These are phyloP conservation scores for Chlamydomonas sphaeroides DNA, from an alignment of 139 green algal genomes.

Conservation along the genomic window DNA sequence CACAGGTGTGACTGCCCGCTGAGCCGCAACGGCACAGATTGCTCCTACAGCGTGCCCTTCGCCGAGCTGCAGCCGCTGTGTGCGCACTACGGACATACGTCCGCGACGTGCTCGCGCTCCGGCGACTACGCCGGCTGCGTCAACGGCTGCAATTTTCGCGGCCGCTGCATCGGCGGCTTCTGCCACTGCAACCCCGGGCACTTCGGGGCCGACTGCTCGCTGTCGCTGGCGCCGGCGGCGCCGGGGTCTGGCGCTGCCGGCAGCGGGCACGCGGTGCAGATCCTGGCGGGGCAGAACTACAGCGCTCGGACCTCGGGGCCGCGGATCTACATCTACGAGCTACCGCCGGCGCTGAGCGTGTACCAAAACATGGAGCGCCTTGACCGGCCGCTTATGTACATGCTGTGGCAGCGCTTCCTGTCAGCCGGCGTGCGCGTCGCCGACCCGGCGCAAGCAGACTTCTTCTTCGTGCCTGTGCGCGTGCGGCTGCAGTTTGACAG, in stretches of 20 bases:
- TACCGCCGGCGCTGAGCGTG: constrained; percentile 36
- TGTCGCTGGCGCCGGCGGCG: constrained; percentile 13
- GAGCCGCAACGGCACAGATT: constrained; percentile 26
- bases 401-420: constrained; percentile 48
- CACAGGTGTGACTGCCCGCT: constrained; percentile 53
- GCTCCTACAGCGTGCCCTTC: neutral
- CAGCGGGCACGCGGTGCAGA: neutral
- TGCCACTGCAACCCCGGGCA: constrained; percentile 46
- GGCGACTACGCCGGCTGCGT: constrained; percentile 33
- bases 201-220: constrained; percentile 48
- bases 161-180: constrained; percentile 37
- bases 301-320: constrained; percentile 2
- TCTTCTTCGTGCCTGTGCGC: constrained; percentile 50
- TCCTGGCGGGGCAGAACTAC: constrained; percentile 47
- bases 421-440: constrained; percentile 23
- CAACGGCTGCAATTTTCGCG: constrained; percentile 48
- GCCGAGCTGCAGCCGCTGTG: neutral
- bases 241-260: neutral
- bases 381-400: constrained; percentile 41
- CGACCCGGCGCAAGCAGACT: constrained; percentile 36
- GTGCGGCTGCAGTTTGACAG: constrained; percentile 31
- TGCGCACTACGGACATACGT: constrained; percentile 6
- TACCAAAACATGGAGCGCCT: constrained; percentile 13
- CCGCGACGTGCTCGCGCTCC: neutral
- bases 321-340: constrained; percentile 55